Conservation (phyloP, 2,329 filamentous ascomycete genomes). For the Madurella fahalii region DNA sequence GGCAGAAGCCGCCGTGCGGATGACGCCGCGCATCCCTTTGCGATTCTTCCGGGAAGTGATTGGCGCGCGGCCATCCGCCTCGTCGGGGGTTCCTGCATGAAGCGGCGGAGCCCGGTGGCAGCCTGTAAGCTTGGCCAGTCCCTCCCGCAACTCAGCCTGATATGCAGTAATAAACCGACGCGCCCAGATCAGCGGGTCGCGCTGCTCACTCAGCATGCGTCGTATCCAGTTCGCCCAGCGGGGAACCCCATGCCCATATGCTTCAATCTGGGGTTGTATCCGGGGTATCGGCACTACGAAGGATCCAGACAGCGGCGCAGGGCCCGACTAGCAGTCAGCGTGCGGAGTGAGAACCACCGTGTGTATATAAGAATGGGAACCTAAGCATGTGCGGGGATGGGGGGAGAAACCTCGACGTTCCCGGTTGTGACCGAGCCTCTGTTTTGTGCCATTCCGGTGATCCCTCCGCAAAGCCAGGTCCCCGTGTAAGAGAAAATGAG, state of each 20-base stretch:
- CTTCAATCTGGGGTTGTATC: constrained; percentile 22
- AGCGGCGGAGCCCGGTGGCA: constrained; percentile 3
- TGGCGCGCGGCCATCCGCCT: constrained; percentile 3
- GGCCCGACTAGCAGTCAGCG: neutral
- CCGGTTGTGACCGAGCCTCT: neutral
- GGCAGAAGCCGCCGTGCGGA: neutral
- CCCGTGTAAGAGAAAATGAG: constrained; percentile 20
- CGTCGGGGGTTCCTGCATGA: constrained; percentile 20
- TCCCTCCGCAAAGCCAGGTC: neutral
- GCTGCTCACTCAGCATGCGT: neutral
- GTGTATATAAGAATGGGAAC: no score
- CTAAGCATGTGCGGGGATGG: no score
- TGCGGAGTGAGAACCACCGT: constrained; percentile 2
- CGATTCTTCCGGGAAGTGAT: neutral
- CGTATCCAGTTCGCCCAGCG: no score
- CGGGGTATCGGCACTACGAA: constrained; percentile 16
- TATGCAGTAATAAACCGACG: constrained; percentile 15
- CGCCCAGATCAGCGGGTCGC: constrained; percentile 7
- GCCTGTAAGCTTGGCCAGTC: constrained; percentile 11
- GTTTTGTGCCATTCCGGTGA: neutral
- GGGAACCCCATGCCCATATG: neutral
- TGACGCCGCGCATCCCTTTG: neutral
- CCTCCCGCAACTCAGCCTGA: constrained; percentile 20
- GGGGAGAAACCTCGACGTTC: neutral
- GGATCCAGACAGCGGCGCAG: constrained; percentile 1